Percentiles rank a stretch among this genome's conserved stretches.
Evolutionary conservation across 192 early-diverging fungal genomes (phyloP).

Genomic region (Allomyces macrogynus): DNA sequence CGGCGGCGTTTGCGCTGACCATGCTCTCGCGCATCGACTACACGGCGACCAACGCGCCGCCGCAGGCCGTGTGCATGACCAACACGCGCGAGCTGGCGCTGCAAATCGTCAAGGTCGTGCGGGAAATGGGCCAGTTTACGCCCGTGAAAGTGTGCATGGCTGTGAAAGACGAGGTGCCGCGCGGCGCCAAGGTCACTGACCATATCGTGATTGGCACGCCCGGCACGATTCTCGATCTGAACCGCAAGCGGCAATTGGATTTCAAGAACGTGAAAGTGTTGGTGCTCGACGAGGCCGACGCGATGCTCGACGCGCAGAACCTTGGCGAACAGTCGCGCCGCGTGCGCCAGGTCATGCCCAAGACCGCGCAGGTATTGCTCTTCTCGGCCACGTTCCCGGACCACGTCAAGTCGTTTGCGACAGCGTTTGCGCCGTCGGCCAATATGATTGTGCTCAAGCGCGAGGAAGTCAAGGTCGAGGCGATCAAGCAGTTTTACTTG

Average conservation of each 20-base stretch:
- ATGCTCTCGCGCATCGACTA: slow-evolving; percentile 76
- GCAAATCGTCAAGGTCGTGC: slow-evolving; percentile 80
- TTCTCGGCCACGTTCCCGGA: slow-evolving; percentile 92
- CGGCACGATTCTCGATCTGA: slow-evolving; percentile 64
- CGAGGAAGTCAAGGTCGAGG: slow-evolving; percentile 80
- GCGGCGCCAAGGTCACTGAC: slow-evolving; percentile 37
- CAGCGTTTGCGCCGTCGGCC: slow-evolving; percentile 60
- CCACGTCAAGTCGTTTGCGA: slow-evolving; percentile 51
- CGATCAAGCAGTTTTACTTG: slow-evolving; percentile 94
- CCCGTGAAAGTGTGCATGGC: slow-evolving; percentile 48
- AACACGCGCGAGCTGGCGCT: slow-evolving; percentile 84
- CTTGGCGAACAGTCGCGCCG: slow-evolving; percentile 72
- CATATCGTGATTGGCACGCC: slow-evolving; percentile 90
- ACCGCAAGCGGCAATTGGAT: slow-evolving; percentile 41
- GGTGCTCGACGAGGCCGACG: slow-evolving; percentile 97
- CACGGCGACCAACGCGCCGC: slow-evolving; percentile 17
- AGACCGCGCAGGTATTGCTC: slow-evolving; percentile 58
- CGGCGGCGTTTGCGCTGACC: slow-evolving; percentile 82
- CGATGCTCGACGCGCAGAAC: slow-evolving; percentile 74
- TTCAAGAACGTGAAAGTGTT: slow-evolving; percentile 48
- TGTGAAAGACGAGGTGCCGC: slow-evolving; percentile 44
- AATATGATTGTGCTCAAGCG: slow-evolving; percentile 66
- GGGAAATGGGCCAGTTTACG: slow-evolving; percentile 82
- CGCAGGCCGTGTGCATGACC: slow-evolving; percentile 76
- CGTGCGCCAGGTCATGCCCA: slow-evolving; percentile 60